These are phyloP conservation scores for Theileria equi DNA, from an alignment of 169 alveolate genomes.

Conservation along the genomic window DNA sequence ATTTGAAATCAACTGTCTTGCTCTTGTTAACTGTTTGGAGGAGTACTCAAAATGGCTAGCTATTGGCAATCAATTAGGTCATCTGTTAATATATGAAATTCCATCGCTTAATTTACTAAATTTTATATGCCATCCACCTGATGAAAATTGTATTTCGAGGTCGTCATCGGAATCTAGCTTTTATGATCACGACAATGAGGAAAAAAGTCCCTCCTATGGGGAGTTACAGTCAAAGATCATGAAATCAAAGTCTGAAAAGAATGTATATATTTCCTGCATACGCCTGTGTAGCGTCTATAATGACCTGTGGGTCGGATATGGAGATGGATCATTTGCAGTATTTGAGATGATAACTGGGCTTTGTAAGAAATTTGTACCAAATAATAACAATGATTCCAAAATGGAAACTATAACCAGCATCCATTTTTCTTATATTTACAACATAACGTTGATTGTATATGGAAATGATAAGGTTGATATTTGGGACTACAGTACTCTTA, in stretches of 20 bases:
- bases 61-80: constrained; percentile 59
- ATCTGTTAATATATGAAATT: constrained; percentile 36
- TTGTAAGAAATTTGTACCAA: constrained; percentile 28
- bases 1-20: constrained; percentile 44
- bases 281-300: constrained; percentile 13
- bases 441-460: constrained; percentile 43
- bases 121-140: constrained; percentile 38
- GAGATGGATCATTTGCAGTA: constrained; percentile 61
- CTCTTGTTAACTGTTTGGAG: constrained; percentile 43
- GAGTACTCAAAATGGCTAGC: constrained; percentile 22
- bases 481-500: constrained; percentile 24
- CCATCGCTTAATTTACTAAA: constrained; percentile 51
- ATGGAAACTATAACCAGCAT: constrained; percentile 39
- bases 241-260: constrained; percentile 2
- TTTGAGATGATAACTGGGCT: constrained; percentile 24
- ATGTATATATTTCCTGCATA: constrained; percentile 42
- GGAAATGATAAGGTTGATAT: constrained; percentile 53
- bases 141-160: neutral
- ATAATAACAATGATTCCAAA: constrained; percentile 3
- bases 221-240: neutral
- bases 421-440: constrained; percentile 43
- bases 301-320: constrained; percentile 66
- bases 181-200: neutral
- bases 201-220: constrained; percentile 25
- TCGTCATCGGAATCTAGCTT: neutral